Evolutionary conservation across 192 early-diverging fungal species (phyloP), one percentile per base, ranked within the genome.

Genomic region (Umbelopsis vinacea): DNA sequence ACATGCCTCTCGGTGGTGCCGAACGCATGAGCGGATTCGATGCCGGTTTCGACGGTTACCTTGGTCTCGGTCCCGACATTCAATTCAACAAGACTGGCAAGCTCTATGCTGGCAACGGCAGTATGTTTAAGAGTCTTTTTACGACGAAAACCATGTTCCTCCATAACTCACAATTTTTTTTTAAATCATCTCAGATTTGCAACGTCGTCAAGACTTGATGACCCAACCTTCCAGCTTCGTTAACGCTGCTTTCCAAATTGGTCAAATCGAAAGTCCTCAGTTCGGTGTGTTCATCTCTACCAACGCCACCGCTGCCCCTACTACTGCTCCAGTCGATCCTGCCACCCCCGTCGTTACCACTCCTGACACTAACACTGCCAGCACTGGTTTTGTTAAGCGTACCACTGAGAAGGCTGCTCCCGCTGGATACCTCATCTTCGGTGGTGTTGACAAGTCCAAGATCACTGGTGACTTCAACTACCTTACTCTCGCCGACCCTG

Each of bases 1-100:
- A 79, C 53, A 73, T 73, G 71, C 77, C 77, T 37, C 71, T 79
- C 48, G 77, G 77, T 63, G 72, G 73, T 68, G 77, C 77, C 22
- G 71, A 74, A 24, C 69, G 57, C 19, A 79, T 79, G 77, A 60
- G 50, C 37, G 77, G 77, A 21, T 79, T 79, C 15, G 46, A 43
- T 21, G 29, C 67, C n/a, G 77, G 77, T 26, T 79, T 74, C 24
- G 77, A 79, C 47, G 77, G 77, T 43, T 79, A 74, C 17, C 70
- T 79, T 33, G 77, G 77, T 70, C 71, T 79, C 29, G 77, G 77
- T 55, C 72, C 68, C 57, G 68, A 68, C 52, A 73, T 79, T 48
- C 68, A 74, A 48, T 73, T 74, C 46, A 79, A 71, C 52, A 71
- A 33, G 46, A 52, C 63, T 40, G 57, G 57, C 26, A 63, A 63